Base-by-base conservation (phyloP, 495 filamentous ascomycete species). In the Pyrenopolyporus hunteri region DNA sequence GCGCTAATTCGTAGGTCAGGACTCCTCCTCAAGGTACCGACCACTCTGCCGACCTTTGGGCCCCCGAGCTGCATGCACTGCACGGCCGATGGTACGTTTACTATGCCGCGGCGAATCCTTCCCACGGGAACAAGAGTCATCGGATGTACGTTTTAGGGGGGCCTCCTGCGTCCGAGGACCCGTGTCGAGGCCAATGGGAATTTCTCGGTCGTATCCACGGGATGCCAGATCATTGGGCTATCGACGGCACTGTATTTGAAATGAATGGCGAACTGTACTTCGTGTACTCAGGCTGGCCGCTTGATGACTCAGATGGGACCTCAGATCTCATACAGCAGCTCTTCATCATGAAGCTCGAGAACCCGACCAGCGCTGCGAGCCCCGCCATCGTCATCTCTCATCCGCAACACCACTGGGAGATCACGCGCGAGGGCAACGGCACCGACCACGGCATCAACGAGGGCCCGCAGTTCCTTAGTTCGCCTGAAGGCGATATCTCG, bases 21-120 rank as follows among this genome's bases (percentile, higher is more conserved):
- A 66, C 61, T 28, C 70, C 70, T 16, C 65, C 65, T 10, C 62
- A 57, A 22, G 68, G 68, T 39, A 66, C 70, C 11, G 57, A 57
- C 43, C 59, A 73, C 63, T 73, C 70, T 7, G 70, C 57, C 10
- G 68, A 70, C 7, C 53, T 73, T 6, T 73, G 70, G 70, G 70
- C 70, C 5, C 70, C 70, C 6, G 70, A 73, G 36, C 62, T 73
- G 25, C 70, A 73, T 26, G 56, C 64, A 13, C 16, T 73, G 4
- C 64, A 36, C 47, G 70, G 65, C 22, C 61, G 70, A 49, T 73
- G 70, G 70, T 73, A 73, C 44, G 59, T 73, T 14, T 73, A 73
- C 50, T 70, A 70, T 26, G 59, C 70, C 4, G 68, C 68, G 6
- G 67, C 68, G 14, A 59, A 69, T 22, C 59, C 70, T 8, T 23